Conservation (phyloP, 2,329 filamentous ascomycete species). For the Talaromyces sp. region DNA sequence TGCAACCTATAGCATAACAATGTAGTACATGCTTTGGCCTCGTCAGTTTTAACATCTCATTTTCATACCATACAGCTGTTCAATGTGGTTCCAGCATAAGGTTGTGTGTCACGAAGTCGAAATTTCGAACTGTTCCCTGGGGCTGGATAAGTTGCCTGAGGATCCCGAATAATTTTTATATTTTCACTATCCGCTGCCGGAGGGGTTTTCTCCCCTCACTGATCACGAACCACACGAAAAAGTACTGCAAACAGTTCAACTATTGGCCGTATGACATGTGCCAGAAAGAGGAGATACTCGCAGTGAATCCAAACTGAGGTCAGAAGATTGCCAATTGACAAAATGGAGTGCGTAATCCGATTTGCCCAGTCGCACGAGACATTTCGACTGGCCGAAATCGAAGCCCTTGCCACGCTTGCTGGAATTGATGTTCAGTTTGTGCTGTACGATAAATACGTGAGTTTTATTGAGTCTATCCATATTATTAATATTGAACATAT, state of each 20-base stretch:
- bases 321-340: background rate
- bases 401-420: conserved; percentile 68
- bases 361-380: conserved; percentile 85
- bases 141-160: background rate
- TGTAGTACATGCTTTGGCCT: background rate
- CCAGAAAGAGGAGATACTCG: background rate
- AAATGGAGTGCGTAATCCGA: conserved; percentile 78
- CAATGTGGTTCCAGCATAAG: too few species aligned
- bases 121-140: background rate
- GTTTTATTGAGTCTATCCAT: conserved; percentile 24
- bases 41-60: too few species aligned
- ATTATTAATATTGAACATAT: background rate
- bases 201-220: background rate
- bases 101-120: background rate
- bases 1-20: background rate
- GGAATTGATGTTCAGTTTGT: conserved; percentile 65
- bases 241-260: background rate
- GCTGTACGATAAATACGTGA: conserved; percentile 69
- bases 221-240: background rate
- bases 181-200: conserved; percentile 2
- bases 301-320: background rate
- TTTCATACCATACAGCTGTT: too few species aligned
- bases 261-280: background rate
- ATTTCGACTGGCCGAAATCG: conserved; percentile 80
- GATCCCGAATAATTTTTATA: conserved; percentile 6